phyloP scores from a whole-genome alignment of 2,329 filamentous ascomycete species.

The Didymella exigua region DNA sequence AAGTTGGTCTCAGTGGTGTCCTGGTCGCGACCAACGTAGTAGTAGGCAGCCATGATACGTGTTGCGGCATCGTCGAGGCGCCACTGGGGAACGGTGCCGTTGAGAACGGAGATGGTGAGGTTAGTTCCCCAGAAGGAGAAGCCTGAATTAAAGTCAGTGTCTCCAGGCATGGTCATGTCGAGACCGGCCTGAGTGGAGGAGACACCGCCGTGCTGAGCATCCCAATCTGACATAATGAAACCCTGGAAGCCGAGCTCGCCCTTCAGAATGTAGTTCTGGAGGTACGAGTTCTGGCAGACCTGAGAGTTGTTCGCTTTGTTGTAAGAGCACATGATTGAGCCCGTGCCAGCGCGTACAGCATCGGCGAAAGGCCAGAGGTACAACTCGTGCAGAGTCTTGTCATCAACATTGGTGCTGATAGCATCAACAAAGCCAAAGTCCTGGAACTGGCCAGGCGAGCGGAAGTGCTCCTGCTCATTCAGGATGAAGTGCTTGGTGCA shows the following conservation, averaged over 20 bases:
- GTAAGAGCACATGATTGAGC: conserved; percentile 66
- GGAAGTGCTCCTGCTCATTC: conserved; percentile 69
- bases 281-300: conserved; percentile 76
- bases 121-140: conserved; percentile 83
- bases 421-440: conserved; percentile 67
- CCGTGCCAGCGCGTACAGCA: conserved; percentile 57
- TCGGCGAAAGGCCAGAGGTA: conserved; percentile 66
- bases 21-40: conserved; percentile 64
- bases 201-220: conserved; percentile 73
- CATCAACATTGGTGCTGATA: conserved; percentile 66
- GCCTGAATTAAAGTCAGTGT: conserved; percentile 76
- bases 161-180: conserved; percentile 85
- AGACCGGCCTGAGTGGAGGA: conserved; percentile 72
- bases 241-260: conserved; percentile 81
- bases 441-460: conserved; percentile 63
- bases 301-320: conserved; percentile 83
- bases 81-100: conserved; percentile 87
- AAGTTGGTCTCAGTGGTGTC: conserved; percentile 72
- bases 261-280: conserved; percentile 78
- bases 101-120: conserved; percentile 83
- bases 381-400: conserved; percentile 67
- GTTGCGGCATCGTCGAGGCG: conserved; percentile 90
- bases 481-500: conserved; percentile 68
- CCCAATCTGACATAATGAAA: conserved; percentile 71
- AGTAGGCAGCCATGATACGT: conserved; percentile 74